Base-by-base conservation (phyloP, 305 asterid species). In the Rubia peregrina region DNA sequence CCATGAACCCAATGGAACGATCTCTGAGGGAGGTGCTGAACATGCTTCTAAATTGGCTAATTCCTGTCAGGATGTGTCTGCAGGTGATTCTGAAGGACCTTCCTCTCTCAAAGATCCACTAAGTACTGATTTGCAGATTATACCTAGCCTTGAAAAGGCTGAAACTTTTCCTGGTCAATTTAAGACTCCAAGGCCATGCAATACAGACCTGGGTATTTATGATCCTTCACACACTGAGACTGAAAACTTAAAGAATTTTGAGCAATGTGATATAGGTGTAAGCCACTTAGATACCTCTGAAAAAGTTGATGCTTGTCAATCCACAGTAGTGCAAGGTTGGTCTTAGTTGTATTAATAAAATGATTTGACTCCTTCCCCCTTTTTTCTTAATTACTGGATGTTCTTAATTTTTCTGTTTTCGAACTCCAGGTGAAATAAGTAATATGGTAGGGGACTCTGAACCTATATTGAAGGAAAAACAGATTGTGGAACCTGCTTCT, bases 141-240 rank as follows among this genome's bases (percentile, higher is more conserved):
- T 40, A 68, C 67, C 80, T 70, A 75, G 69, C 70, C 66, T 61
- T 60, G 81, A 80, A 71, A 77, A 71, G 65, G 69, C 79, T 19
- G 83, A 73, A 71, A 83, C 70, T 68, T 33, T 73, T 68, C 70
- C 70, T 51, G 70, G 63, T 70, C 87, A 77, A 63, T 74, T 76
- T 70, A 74, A 56, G 36, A 13, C 80, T 74, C 84, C 86, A 72
- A 84, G 79, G 79, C 89, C 83, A 69, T 92, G 89, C 69, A 84
- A 71, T 76, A 71, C 91, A 71, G 69, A 42, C 70, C 64, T 72
- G 78, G 81, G 72, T 68, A 86, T 79, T 22, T 76, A 69, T 65
- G 87, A 79, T 63, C 66, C 68, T 72, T 74, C 78, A 41, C 77
- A 44, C 49, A 68, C 81, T 57, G 79, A 70, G 51, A 61, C 71